Evolutionary conservation across 192 early-diverging fungal genomes (phyloP), one percentile per base, ranked within the genome.

Genomic region (Chytriomyces confervae): DNA sequence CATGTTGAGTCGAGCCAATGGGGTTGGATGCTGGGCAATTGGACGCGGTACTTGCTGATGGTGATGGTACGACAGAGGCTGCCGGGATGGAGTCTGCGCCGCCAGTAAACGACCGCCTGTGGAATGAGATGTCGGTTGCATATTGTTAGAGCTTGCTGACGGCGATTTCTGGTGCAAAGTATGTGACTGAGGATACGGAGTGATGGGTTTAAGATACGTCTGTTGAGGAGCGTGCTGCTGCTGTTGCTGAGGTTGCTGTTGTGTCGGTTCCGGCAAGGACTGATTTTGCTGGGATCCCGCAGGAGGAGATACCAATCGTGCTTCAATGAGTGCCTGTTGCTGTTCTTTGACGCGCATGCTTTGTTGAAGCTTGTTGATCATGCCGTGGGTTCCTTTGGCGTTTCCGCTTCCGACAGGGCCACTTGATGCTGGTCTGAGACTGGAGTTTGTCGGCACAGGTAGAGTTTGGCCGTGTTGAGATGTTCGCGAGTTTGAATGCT

Each of bases 281-380:
- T 50, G 11, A 16, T 70, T 16, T 8, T 53, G 10, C 11, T 20
- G 16, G 11, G 66, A 8, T 18, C 36, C 66, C 9, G 7, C 66
- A 16, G 66, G 66, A 6, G 66, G 69, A 18, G 69, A 70, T n/a
- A 70, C 50, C 11, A 70, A 50, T 5, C 69, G 69, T 6, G 69
- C 47, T 29, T 70, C 69, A 18, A 70, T 70, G 20, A 70, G 36
- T 57, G 47, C 50, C 69, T 70, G 69, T 27, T 70, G 69, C 50
- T 70, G 69, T 27, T 70, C 69, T 50, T 70, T 70, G 11, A 70
- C 50, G 11, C 27, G 10, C 20, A 70, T 13, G 11, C 49, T 51
- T 13, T 49, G 49, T 20, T 70, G 69, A 29, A 70, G 45, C 69
- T 70, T 50, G 46, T 7, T 44, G 6, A 44, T n/a, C 13, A 68